Evolutionary conservation across 2,329 filamentous ascomycete species (phyloP).

Genomic region (Exserohilum turcica): DNA sequence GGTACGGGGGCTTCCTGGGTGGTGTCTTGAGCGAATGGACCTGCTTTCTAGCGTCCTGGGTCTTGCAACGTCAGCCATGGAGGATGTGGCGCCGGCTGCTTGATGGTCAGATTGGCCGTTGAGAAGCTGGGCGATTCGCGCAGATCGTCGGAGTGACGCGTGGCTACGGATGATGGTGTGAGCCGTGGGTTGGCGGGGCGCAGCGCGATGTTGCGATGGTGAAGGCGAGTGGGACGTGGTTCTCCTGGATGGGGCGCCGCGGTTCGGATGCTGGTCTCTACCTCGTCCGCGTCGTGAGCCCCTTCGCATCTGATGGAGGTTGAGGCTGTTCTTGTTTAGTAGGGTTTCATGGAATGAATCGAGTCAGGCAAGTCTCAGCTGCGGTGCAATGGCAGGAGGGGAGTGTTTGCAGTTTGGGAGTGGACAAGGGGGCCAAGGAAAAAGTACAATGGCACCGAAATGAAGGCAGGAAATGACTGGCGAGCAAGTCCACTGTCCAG

Average conservation of each 20-base stretch:
- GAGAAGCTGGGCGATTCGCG: constrained; percentile 39
- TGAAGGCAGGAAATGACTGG: constrained; percentile 10
- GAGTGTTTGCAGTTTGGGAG: constrained; percentile 15
- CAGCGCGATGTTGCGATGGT: constrained; percentile 13
- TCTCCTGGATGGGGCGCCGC: constrained; percentile 32
- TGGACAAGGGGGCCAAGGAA: constrained; percentile 7
- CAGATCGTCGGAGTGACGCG: constrained; percentile 39
- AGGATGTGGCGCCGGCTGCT: constrained; percentile 19
- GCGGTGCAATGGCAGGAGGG: constrained; percentile 26
- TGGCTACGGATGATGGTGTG: constrained; percentile 23
- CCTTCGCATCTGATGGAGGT: constrained; percentile 47
- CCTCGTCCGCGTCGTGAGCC: constrained; percentile 42
- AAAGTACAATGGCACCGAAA: constrained; percentile 3
- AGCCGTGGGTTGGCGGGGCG: constrained; percentile 24
- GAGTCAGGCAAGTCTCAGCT: constrained; percentile 29
- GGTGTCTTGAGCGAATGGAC: constrained; percentile 39
- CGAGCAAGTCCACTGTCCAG: constrained; percentile 22
- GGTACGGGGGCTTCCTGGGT: constrained; percentile 26
- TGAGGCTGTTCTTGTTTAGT: constrained; percentile 39
- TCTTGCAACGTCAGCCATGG: constrained; percentile 49
- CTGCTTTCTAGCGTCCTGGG: constrained; percentile 39
- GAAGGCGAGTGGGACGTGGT: constrained; percentile 30
- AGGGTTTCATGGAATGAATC: constrained; percentile 23
- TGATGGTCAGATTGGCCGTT: constrained; percentile 32
- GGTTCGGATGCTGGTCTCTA: constrained; percentile 40